Percentiles rank a stretch among this genome's conserved stretches.
Evolutionary conservation across 345 rosid genomes (phyloP).

Genomic region (Isatis tinctoria): DNA sequence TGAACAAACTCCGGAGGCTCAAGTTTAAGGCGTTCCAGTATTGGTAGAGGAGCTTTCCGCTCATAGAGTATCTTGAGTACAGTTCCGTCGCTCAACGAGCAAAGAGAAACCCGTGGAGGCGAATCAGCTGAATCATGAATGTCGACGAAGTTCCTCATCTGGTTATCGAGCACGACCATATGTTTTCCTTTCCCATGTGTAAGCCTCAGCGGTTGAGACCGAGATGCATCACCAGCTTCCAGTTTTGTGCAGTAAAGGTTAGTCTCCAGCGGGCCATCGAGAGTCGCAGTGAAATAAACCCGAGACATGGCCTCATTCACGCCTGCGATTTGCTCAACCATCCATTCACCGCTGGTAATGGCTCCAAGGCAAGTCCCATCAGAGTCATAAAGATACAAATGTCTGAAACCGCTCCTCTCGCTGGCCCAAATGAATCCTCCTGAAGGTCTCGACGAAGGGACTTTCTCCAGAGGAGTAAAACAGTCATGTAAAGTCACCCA

Average conservation of each 20-base stretch:
- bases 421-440: constrained; percentile 97
- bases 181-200: constrained; percentile 90
- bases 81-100: constrained; percentile 64
- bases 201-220: constrained; percentile 54
- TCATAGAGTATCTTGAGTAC: constrained; percentile 60
- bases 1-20: constrained; percentile 76
- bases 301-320: constrained; percentile 62
- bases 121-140: constrained; percentile 75
- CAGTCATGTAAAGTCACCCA: constrained; percentile 95
- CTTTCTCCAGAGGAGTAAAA: constrained; percentile 75
- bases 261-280: constrained; percentile 74
- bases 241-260: constrained; percentile 65
- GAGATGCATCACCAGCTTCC: constrained; percentile 36
- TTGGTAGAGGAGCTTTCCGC: constrained; percentile 51
- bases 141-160: constrained; percentile 76
- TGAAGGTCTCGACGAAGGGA: constrained; percentile 38
- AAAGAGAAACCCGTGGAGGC: constrained; percentile 63
- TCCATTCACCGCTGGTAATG: constrained; percentile 83
- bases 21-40: constrained; percentile 54
- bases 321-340: constrained; percentile 90
- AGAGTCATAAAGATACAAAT: constrained; percentile 75
- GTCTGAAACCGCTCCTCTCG: constrained; percentile 83
- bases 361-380: constrained; percentile 74
- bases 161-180: constrained; percentile 73
- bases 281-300: constrained; percentile 77